phyloP scores from a whole-genome alignment of 495 filamentous ascomycete species.

The Penicillium verhagenii region DNA sequence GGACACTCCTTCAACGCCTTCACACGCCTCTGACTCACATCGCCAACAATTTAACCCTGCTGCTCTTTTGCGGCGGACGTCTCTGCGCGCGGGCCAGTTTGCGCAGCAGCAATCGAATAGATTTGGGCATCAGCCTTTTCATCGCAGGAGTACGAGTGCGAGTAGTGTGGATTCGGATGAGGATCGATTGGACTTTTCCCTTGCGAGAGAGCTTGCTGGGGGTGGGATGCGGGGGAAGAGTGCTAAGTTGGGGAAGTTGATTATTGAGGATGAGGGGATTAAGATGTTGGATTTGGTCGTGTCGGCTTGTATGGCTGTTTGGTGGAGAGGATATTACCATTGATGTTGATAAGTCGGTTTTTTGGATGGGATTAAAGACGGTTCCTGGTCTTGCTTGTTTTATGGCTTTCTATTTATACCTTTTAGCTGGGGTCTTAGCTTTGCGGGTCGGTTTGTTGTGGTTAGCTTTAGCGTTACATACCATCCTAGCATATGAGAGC shows the following conservation, averaged over 20 bases:
- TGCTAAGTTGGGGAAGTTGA: conserved; percentile 62
- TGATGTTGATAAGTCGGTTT: conserved; percentile 13
- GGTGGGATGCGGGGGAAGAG: conserved; percentile 81
- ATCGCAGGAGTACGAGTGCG: conserved; percentile 14
- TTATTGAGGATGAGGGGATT: conserved; percentile 85
- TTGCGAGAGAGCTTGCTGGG: conserved; percentile 75
- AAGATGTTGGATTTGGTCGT: conserved; percentile 96
- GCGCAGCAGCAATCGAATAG: conserved; percentile 18
- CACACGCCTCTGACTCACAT: background rate
- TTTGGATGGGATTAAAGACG: background rate
- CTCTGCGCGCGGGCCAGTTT: conserved; percentile 18
- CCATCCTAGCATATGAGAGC: background rate
- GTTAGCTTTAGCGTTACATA: background rate
- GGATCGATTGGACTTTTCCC: conserved; percentile 62
- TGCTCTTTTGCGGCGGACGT: conserved; percentile 18
- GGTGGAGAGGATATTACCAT: conserved; percentile 86
- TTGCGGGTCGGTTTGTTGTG: background rate
- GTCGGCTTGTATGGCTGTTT: conserved; percentile 85
- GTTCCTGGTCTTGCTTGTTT: background rate
- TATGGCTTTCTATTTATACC: background rate
- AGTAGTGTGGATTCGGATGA: conserved; percentile 30
- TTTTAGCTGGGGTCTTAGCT: background rate
- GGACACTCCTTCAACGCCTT: background rate
- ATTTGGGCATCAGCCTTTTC: conserved; percentile 9
- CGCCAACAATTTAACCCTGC: conserved; percentile 10